Evolutionary conservation across 169 alveolate genomes (phyloP), one percentile per base, ranked within the genome.

Genomic region (Amoebophrya sp.): DNA sequence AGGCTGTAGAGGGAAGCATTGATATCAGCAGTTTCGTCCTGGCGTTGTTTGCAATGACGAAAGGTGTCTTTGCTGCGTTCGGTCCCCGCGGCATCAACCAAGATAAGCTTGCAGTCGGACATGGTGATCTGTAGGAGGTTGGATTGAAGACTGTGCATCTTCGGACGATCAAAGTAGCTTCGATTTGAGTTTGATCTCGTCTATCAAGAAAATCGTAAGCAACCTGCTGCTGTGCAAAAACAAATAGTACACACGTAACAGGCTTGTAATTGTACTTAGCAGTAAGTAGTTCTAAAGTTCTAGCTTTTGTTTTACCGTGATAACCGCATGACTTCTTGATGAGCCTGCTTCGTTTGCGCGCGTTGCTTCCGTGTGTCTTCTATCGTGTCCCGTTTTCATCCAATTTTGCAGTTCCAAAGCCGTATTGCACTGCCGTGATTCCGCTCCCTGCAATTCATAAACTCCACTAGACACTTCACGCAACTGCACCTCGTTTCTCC

Each of bases 321-420:
- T 34, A 1, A 89, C 90, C 0, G 90, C 90, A 29, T 89, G 90
- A 33, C 53, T 34, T 33, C 90, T 14, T 2, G 53, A 34, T 41
- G 90, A 89, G n/a, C n/a, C n/a, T 29, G 40, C 40, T 14, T 89
- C 90, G 90, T 89, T 89, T 33, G 90, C 90, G 53, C 90, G 54
- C 36, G 90, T 89, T 33, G 90, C 40, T 40, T 89, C 90, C 29
- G 90, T 89, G 36, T 89, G 36, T 33, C 90, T 1, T 29, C 90
- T 89, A 2, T 36, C 40, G 90, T 89, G 90, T 6, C 90, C 40
- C 65, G 65, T 47, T 18, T 47, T 47, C 65, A 47, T 47, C 65
- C 65, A 47, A 47, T 47, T 47, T 47, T 47, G 65, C 65, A 47
- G 18, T 18, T 47, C 65, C 65, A 47, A 47, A 47, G 65, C 65